Evolutionary conservation across 176 grass and related monocot species (phyloP), one percentile per base, ranked within the genome.

Genomic region (Melocanna baccifera): DNA sequence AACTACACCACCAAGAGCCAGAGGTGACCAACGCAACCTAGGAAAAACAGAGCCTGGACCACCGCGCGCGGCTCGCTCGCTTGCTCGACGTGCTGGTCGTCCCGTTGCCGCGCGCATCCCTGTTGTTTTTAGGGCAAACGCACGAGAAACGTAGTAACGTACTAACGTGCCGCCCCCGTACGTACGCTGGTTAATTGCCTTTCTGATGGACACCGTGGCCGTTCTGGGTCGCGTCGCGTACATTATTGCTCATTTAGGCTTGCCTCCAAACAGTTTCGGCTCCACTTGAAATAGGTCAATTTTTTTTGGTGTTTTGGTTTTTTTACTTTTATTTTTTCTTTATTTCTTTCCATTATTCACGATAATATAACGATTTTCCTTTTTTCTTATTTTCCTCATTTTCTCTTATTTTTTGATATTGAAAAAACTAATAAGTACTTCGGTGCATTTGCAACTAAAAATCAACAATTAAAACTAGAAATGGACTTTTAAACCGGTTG

Each of bases 381-480:
- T n/a, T n/a, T n/a, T n/a, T n/a, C n/a, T n/a, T n/a, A n/a, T n/a
- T n/a, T n/a, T n/a, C n/a, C n/a, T n/a, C n/a, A n/a, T n/a, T n/a
- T 34, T 34, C 0, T 34, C 3, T 34, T 34, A 4, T 34, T 34
- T 34, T 34, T 34, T 34, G 3, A 34, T 34, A 4, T 34, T 34
- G 32, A 34, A 34, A 34, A 34, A 32, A 3, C 30, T 32, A 32
- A 32, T 3, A 1, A 32, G 3, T 4, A 4, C 4, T 34, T 4
- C 1, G 4, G 4, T 4, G 0, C 4, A 34, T 34, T 34, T 4
- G 4, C 4, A 34, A 4, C 3, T 0, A 34, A 34, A 34, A 34
- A 0, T 0, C 0, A 4, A 4, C 0, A 34, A 4, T 34, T 4
- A 0, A 34, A 34, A 34, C 32, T 34, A 34, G 1, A 34, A 34